Evolutionary conservation across 352 stramenopile genomes (phyloP).

Genomic region (Globisporangium alternatum): DNA sequence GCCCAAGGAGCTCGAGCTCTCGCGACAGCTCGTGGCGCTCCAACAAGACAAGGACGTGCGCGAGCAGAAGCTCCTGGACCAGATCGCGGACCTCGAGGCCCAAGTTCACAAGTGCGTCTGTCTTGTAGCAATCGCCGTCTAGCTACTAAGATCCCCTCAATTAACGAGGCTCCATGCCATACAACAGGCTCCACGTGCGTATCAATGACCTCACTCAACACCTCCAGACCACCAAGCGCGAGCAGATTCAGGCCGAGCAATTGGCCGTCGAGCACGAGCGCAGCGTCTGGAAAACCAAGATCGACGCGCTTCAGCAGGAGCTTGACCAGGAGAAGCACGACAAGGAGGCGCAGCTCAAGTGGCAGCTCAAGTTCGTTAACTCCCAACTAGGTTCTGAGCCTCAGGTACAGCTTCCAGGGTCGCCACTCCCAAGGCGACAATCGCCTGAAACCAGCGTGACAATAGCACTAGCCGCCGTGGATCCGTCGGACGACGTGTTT

Average conservation of each 20-base stretch:
- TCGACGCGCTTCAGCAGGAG: constrained; percentile 40
- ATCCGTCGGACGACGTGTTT: constrained; percentile 54
- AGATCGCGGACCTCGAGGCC: constrained; percentile 63
- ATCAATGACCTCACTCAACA: constrained; percentile 50
- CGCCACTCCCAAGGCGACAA: neutral
- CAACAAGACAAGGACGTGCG: constrained; percentile 68
- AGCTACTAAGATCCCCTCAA: neutral
- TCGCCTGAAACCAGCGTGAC: neutral
- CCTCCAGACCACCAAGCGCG: constrained; percentile 56
- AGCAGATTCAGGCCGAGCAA: constrained; percentile 57
- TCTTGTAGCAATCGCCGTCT: neutral
- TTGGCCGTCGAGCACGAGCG: constrained; percentile 47
- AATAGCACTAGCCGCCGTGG: constrained; percentile 11
- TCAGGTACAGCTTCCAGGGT: constrained; percentile 8
- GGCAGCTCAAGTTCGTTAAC: constrained; percentile 46
- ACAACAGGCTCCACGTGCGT: constrained; percentile 49
- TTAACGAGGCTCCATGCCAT: neutral
- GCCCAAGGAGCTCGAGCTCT: constrained; percentile 70
- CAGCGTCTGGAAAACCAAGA: constrained; percentile 31
- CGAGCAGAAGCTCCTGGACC: constrained; percentile 52
- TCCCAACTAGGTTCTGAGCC: neutral
- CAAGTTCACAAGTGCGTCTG: constrained; percentile 64
- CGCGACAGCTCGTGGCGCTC: constrained; percentile 55
- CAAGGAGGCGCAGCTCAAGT: constrained; percentile 63
- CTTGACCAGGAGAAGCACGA: constrained; percentile 64